These are phyloP conservation scores for Lyophyllum atratum DNA, from an alignment of 768 basidiomycete genomes.

Conservation along the genomic window DNA sequence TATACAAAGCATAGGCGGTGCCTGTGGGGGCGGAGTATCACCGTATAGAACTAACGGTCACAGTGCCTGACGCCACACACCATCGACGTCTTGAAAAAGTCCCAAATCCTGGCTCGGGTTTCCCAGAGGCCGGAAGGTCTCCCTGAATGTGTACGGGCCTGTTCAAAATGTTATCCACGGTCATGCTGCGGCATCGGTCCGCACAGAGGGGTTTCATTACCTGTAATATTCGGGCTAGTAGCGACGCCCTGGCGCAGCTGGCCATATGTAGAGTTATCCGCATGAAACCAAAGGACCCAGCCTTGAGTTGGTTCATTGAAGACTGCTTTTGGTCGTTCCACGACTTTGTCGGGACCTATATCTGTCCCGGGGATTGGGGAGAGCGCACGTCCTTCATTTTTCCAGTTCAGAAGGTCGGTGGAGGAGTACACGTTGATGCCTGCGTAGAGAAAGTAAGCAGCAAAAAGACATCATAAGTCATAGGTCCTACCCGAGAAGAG, in stretches of 20 bases:
- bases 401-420: constrained; percentile 29
- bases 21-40: constrained; percentile 7
- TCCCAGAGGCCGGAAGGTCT: constrained; percentile 22
- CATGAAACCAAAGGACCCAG: constrained; percentile 32
- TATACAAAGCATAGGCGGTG: constrained; percentile 23
- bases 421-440: constrained; percentile 28
- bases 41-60: background rate
- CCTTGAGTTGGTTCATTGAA: constrained; percentile 22
- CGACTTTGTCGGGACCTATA: constrained; percentile 25
- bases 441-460: background rate
- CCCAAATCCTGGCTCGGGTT: constrained; percentile 24
- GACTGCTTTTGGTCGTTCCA: constrained; percentile 27
- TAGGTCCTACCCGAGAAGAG: constrained; percentile 21
- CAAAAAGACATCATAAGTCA: background rate
- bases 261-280: constrained; percentile 30
- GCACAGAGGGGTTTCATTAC: constrained; percentile 5
- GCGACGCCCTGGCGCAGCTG: constrained; percentile 27
- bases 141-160: constrained; percentile 25
- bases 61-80: background rate
- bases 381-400: constrained; percentile 26
- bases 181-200: background rate
- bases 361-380: constrained; percentile 27
- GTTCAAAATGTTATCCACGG: background rate
- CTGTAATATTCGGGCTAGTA: constrained; percentile 27
- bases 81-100: constrained; percentile 24